Evolutionary conservation across 139 green algal genomes (phyloP).

Genomic region (Volvox reticuliferus): DNA sequence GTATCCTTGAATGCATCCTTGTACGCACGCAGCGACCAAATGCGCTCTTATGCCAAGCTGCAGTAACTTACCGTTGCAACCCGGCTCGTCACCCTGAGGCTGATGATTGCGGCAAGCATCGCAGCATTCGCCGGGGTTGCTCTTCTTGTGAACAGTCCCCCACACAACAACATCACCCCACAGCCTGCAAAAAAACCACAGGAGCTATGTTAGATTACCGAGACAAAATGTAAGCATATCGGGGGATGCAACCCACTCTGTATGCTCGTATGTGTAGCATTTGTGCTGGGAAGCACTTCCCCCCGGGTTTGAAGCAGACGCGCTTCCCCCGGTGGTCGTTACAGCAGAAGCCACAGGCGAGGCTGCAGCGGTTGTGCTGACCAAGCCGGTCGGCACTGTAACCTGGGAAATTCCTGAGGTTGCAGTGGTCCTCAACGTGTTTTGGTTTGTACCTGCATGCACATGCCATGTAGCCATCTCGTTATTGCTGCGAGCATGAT

Average conservation of each 20-base stretch:
- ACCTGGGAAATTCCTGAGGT: not conserved
- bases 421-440: not conserved
- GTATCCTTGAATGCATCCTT: too few relatives aligned
- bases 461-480: not conserved
- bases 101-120: conserved; percentile 63
- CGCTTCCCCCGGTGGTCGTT: not conserved
- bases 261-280: conserved; percentile 60
- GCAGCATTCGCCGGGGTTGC: conserved; percentile 75
- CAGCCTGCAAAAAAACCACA: conserved; percentile 63
- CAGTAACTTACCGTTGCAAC: conserved; percentile 78
- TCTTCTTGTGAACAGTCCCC: conserved; percentile 66
- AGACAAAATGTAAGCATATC: not conserved
- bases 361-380: not conserved
- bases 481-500: too few relatives aligned
- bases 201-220: not conserved
- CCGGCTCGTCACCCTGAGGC: conserved; percentile 58
- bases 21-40: not conserved
- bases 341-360: not conserved
- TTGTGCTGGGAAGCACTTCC: conserved; percentile 12
- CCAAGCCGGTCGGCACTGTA: not conserved
- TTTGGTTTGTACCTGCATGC: not conserved
- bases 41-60: not conserved
- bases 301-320: not conserved
- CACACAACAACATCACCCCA: conserved; percentile 86
- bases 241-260: conserved; percentile 51